These are phyloP conservation scores for Rhynchosporium secalis DNA, from an alignment of 2,329 filamentous ascomycete species.

Conservation along the genomic window DNA sequence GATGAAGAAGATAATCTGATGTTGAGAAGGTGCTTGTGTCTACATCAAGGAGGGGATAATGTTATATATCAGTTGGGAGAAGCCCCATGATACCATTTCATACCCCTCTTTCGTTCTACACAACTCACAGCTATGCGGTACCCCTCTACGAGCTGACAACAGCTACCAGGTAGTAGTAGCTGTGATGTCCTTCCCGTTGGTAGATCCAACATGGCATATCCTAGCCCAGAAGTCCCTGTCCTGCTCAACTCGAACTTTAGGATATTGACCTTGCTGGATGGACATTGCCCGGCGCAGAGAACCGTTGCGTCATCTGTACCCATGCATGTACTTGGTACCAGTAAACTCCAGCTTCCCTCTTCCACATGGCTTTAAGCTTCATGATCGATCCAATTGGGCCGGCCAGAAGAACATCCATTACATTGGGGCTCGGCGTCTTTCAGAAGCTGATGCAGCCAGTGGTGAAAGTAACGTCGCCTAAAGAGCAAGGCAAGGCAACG, in stretches of 20 bases:
- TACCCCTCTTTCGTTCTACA: neutral
- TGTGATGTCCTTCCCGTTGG: neutral
- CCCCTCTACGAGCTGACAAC: constrained; percentile 7
- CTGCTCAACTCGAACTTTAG: neutral
- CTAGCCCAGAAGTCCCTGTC: neutral
- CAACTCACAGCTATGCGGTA: constrained; percentile 2
- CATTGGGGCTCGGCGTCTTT: neutral
- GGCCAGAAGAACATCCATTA: constrained; percentile 5
- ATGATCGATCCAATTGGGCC: neutral
- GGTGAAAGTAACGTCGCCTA: neutral
- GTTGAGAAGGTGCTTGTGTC: neutral
- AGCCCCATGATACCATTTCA: constrained; percentile 13
- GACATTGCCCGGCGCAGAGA: neutral
- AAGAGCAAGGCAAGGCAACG: constrained; percentile 1
- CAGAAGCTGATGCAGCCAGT: neutral
- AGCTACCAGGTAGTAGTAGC: constrained; percentile 9
- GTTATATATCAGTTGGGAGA: constrained; percentile 17
- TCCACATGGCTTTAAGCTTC: neutral
- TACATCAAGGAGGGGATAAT: neutral
- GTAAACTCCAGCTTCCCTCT: neutral
- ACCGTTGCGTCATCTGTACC: constrained; percentile 15
- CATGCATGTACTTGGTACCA: neutral
- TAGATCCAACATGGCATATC: neutral
- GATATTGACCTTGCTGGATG: neutral
- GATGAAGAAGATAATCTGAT: neutral